Evolutionary conservation across 169 alveolate genomes (phyloP).

Genomic region (Theileria parva): DNA sequence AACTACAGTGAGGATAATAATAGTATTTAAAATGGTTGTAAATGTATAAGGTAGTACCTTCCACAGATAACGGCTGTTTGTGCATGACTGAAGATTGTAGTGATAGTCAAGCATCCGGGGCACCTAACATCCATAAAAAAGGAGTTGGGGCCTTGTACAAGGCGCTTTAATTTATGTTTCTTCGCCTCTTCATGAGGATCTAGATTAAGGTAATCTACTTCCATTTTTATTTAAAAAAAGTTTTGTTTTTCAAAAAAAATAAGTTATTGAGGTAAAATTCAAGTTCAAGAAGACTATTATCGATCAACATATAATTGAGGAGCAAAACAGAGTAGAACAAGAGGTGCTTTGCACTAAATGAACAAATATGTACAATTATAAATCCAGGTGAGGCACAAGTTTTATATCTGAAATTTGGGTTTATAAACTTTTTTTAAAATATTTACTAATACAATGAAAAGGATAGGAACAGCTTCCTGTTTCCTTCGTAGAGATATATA

Average conservation of each 20-base stretch:
- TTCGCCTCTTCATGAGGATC: conserved; percentile 92
- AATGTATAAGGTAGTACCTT: conserved; percentile 58
- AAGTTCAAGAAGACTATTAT: neutral
- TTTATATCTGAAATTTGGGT: neutral
- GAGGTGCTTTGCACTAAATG: neutral
- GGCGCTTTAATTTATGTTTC: conserved; percentile 95
- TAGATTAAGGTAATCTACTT: conserved; percentile 93
- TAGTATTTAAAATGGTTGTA: neutral
- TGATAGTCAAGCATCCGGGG: conserved; percentile 93
- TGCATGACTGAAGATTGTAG: conserved; percentile 94
- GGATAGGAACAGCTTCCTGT: neutral
- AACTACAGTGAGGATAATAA: neutral
- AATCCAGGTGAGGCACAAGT: neutral
- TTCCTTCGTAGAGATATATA: neutral
- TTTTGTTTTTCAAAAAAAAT: neutral
- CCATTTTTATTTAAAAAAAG: conserved; percentile 77
- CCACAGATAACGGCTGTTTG: conserved; percentile 91
- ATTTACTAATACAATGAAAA: neutral
- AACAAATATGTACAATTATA: neutral
- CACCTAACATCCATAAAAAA: conserved; percentile 98
- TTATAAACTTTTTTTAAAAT: neutral
- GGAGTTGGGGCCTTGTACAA: conserved; percentile 96
- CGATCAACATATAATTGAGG: neutral
- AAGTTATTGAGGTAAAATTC: neutral
- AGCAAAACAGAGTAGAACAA: neutral